A percentile compares a stretch with the other conserved stretches of the same genome.
Conservation (phyloP, 257 asterid genomes). For the Nemophila menziesii region DNA sequence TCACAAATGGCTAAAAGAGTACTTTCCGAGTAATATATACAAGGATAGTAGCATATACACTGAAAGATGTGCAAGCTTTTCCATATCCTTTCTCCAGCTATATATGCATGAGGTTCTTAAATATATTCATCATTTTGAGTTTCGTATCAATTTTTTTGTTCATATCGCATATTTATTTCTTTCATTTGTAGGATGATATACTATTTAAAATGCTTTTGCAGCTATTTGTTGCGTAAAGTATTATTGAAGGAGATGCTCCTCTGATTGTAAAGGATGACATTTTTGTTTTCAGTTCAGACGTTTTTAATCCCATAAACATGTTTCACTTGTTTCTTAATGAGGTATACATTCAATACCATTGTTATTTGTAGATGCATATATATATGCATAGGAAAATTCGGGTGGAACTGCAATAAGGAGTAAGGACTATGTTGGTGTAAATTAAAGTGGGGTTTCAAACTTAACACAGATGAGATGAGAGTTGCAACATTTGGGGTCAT, state of each 20-base stretch:
- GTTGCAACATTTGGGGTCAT: too few species aligned
- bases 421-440: too few species aligned
- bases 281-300: constrained; percentile 33
- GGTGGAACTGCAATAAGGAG: too few species aligned
- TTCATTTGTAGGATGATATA: constrained; percentile 65
- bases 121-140: not conserved
- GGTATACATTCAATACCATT: too few species aligned
- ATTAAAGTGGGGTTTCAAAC: too few species aligned
- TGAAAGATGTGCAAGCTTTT: constrained; percentile 36
- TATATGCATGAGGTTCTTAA: constrained; percentile 19
- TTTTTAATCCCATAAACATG: constrained; percentile 57
- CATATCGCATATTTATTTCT: too few species aligned
- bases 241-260: constrained; percentile 14
- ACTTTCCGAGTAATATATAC: constrained; percentile 34
- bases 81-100: constrained; percentile 60
- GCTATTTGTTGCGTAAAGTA: constrained; percentile 33
- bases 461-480: too few species aligned
- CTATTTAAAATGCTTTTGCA: constrained; percentile 80
- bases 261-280: constrained; percentile 20
- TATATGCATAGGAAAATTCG: too few species aligned
- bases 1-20: constrained; percentile 55
- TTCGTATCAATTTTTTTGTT: too few species aligned
- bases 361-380: too few species aligned
- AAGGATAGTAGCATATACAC: constrained; percentile 26
- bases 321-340: constrained; percentile 78